phyloP scores from a whole-genome alignment of 1,284 basidiomycete species.

The Tylopilus orsonianus region DNA sequence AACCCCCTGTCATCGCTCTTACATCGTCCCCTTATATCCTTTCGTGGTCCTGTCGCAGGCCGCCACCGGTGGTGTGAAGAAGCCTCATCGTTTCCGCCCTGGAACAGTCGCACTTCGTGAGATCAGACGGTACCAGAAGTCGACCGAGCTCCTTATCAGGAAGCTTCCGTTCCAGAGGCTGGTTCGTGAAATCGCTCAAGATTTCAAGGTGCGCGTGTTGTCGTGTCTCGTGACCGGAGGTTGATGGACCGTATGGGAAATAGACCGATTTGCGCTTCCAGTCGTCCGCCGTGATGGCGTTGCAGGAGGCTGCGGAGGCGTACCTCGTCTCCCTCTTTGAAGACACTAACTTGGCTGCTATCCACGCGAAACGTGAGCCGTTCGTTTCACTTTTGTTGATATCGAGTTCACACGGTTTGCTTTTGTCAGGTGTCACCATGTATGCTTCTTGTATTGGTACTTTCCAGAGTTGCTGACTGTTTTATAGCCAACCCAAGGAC shows the following conservation, averaged over 20 bases:
- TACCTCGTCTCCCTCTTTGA: conserved; percentile 97
- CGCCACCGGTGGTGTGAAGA: conserved; percentile 95
- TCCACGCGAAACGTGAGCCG: conserved; percentile 81
- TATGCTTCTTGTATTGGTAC: conserved; percentile 32
- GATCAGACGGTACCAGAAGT: conserved; percentile 97
- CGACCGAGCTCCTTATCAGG: conserved; percentile 92
- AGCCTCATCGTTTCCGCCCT: conserved; percentile 95
- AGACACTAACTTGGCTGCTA: conserved; percentile 90
- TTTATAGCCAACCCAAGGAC: conserved; percentile 75
- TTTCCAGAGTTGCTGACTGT: conserved; percentile 7
- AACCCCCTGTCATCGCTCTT: not conserved
- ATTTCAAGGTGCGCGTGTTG: conserved; percentile 76
- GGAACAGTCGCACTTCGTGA: conserved; percentile 98
- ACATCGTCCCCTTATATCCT: conserved; percentile 8
- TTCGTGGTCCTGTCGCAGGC: conserved; percentile 43
- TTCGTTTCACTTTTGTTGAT: not conserved
- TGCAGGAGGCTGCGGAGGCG: conserved; percentile 95
- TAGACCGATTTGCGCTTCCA: conserved; percentile 95
- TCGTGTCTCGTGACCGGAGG: conserved; percentile 5
- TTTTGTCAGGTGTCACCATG: conserved; percentile 65
- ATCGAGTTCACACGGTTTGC: conserved; percentile 5
- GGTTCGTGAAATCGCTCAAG: conserved; percentile 95
- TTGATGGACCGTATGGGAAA: conserved; percentile 13
- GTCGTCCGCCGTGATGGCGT: conserved; percentile 92
- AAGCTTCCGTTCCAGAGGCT: conserved; percentile 96